Base-by-base conservation (phyloP, 345 rosid species). In the Moricandia moricandioides region DNA sequence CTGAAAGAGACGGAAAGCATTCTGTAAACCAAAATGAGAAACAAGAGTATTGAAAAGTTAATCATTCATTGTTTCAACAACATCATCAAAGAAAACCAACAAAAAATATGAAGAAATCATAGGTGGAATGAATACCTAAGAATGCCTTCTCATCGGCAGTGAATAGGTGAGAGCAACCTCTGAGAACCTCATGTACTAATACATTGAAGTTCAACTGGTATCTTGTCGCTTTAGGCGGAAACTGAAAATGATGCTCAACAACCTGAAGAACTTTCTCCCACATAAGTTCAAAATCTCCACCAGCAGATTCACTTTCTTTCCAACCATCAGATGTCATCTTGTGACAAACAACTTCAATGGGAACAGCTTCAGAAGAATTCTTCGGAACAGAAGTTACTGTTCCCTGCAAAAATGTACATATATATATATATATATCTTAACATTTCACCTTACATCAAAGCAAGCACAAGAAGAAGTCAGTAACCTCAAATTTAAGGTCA, bases 181-280 rank as follows among this genome's bases (percentile, higher is more conserved):
- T 75, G 31, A 94, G 82, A 71, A 90, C 93, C 77, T 94, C 97
- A 73, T 82, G 79, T 68, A 90, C 54, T 73, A 91, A 74, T 62
- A 94, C 55, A 56, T 82, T 81, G 67, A 94, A 94, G 79, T 91
- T 94, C 31, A 81, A 75, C 71, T 86, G 98, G 77, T 94, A 91
- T 80, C 85, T 90, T 60, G 83, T 52, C 49, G 64, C 63, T 65
- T 70, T 75, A 51, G 87, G 86, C 7, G 87, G 85, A 71, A 56
- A 71, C 33, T 81, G 77, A 75, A 84, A 85, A 18, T 73, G 73
- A 75, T 84, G 81, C 21, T 83, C 85, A 67, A 78, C 91, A 73
- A 81, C 90, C 66, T 67, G 79, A 77, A 93, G 80, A 73, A 83
- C 83, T 77, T 83, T 82, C 62, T 81, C 80, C 91, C 96, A 91